Conservation (phyloP, 805 yeast genomes). For the Debaryomyces prosopidis region DNA sequence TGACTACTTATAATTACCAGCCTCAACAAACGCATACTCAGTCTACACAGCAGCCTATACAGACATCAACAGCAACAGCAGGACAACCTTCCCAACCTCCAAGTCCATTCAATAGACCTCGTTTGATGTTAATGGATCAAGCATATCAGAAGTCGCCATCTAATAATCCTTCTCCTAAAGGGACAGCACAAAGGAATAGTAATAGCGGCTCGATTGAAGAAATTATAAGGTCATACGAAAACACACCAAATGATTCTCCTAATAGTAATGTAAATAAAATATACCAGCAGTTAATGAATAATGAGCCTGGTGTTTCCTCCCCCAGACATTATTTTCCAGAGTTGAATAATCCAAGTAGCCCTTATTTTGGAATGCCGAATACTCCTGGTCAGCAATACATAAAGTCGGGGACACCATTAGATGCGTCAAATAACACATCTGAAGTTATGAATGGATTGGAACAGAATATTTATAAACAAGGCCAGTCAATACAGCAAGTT, state of each 20-base stretch:
- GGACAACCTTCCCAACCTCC: conserved; percentile 9
- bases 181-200: conserved; percentile 5
- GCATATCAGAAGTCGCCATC: conserved; percentile 26
- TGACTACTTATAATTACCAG: conserved; percentile 18
- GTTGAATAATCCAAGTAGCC: conserved; percentile 15
- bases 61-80: conserved; percentile 4
- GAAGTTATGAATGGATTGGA: conserved; percentile 42
- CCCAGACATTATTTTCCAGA: conserved; percentile 38
- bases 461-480: conserved; percentile 48
- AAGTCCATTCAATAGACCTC: conserved; percentile 29
- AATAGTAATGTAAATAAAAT: conserved; percentile 23
- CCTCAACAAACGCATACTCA: conserved; percentile 3
- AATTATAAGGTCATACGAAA: conserved; percentile 26
- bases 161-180: conserved; percentile 3
- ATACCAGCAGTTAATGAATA: conserved; percentile 32
- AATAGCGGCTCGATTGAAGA: conserved; percentile 25
- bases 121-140: conserved; percentile 43
- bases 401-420: conserved; percentile 1
- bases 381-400: conserved; percentile 6
- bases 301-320: conserved; percentile 21
- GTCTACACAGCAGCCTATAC: conserved; percentile 4
- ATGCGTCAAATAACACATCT: conserved; percentile 5
- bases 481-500: conserved; percentile 53
- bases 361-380: conserved; percentile 1
- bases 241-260: conserved; percentile 14